These are phyloP conservation scores for Cyberlindnera lachancei DNA, from an alignment of 805 yeast genomes.

Conservation along the genomic window DNA sequence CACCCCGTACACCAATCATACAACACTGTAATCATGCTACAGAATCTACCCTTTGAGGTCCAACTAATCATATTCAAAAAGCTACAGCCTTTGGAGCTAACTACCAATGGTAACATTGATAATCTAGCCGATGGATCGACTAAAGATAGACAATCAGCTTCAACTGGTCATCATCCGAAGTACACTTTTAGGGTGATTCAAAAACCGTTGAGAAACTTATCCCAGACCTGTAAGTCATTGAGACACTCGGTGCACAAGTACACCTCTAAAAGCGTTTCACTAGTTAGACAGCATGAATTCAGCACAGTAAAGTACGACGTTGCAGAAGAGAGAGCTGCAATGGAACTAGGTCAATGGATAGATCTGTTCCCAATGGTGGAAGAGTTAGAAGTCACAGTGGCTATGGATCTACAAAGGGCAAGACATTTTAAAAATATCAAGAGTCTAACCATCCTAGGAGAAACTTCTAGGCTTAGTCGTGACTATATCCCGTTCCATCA, in stretches of 20 bases:
- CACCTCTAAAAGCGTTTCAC: background rate
- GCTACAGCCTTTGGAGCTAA: background rate
- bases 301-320: background rate
- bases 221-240: constrained; percentile 1
- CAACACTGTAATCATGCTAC: too few species aligned
- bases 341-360: background rate
- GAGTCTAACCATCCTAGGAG: constrained; percentile 1
- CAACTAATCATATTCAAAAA: background rate
- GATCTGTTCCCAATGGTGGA: background rate
- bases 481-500: constrained; percentile 1
- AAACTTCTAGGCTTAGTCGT: background rate
- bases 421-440: background rate
- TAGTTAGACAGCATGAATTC: background rate
- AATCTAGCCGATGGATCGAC: too few species aligned
- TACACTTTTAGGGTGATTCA: background rate
- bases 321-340: background rate
- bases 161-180: too few species aligned
- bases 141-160: too few species aligned
- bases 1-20: too few species aligned
- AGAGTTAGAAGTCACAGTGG: background rate
- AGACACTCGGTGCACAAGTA: background rate
- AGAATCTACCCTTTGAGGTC: constrained; percentile 1
- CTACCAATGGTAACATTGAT: too few species aligned
- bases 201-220: background rate
- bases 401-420: constrained; percentile 1